Conservation (phyloP, 495 filamentous ascomycete species). For the Xylaria grammica region DNA sequence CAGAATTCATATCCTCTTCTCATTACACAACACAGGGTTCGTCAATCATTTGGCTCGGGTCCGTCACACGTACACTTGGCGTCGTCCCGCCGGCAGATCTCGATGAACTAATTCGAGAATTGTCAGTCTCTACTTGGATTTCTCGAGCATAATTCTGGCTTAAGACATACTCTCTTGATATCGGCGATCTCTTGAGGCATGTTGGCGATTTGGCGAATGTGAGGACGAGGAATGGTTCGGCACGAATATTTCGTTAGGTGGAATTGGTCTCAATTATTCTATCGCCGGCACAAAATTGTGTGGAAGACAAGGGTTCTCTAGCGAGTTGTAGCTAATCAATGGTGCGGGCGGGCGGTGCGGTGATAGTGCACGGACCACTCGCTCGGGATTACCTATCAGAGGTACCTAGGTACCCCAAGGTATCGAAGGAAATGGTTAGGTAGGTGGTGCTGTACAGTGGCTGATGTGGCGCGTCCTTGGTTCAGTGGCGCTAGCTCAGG, state of each 20-base stretch:
- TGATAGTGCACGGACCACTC: constrained; percentile 5
- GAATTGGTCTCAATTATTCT: constrained; percentile 26
- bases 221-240: constrained; percentile 24
- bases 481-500: constrained; percentile 6
- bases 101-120: constrained; percentile 78
- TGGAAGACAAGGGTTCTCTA: constrained; percentile 34
- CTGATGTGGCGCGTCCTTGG: constrained; percentile 8
- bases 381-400: neutral
- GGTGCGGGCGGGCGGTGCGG: neutral
- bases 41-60: constrained; percentile 12
- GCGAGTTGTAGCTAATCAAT: constrained; percentile 21
- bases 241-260: constrained; percentile 32
- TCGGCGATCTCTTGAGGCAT: constrained; percentile 99
- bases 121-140: constrained; percentile 35
- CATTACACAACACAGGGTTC: neutral
- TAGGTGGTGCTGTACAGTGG: neutral
- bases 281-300: constrained; percentile 41
- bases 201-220: constrained; percentile 49
- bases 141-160: neutral
- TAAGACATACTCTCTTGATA: constrained; percentile 76
- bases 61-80: constrained; percentile 78
- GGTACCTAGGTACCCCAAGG: too few relatives aligned
- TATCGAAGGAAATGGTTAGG: neutral
- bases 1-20: constrained; percentile 35
- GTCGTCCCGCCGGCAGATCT: constrained; percentile 99